Evolutionary conservation across 2,329 filamentous ascomycete genomes (phyloP).

Genomic region (Dryadomyces quercus-mongolicae): DNA sequence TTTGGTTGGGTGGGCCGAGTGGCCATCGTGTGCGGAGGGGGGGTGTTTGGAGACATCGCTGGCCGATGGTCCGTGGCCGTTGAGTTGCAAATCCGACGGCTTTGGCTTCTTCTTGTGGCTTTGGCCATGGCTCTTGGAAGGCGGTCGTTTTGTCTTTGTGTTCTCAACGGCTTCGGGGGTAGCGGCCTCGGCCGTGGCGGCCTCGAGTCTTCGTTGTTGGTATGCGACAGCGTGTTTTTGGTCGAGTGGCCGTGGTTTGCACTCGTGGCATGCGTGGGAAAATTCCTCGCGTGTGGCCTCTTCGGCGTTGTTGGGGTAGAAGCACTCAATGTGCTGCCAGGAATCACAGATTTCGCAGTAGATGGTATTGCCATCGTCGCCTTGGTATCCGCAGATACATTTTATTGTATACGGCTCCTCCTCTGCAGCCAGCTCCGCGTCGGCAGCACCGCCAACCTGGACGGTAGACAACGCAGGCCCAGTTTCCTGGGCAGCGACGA

Average conservation of each 20-base stretch:
- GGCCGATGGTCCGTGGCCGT: constrained; percentile 49
- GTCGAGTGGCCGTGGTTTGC: constrained; percentile 67
- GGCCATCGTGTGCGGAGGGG: constrained; percentile 9
- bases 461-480: neutral
- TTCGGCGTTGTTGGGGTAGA: constrained; percentile 65
- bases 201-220: constrained; percentile 46
- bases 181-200: constrained; percentile 28
- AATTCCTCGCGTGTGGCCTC: constrained; percentile 60
- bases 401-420: constrained; percentile 91
- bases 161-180: constrained; percentile 41
- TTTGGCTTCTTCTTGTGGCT: constrained; percentile 76
- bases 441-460: constrained; percentile 10
- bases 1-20: constrained; percentile 49
- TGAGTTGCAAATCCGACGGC: constrained; percentile 53
- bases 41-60: constrained; percentile 40
- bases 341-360: constrained; percentile 92
- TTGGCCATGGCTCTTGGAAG: constrained; percentile 55
- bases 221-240: constrained; percentile 62
- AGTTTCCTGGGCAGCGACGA: neutral
- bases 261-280: constrained; percentile 81
- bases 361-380: constrained; percentile 96
- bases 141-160: constrained; percentile 61
- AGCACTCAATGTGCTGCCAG: constrained; percentile 98
- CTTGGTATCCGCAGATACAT: constrained; percentile 87
- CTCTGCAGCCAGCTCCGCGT: constrained; percentile 45